Evolutionary conservation across 1,139 yeast species (phyloP).

Genomic region (Hyphopichia khmerensis): DNA sequence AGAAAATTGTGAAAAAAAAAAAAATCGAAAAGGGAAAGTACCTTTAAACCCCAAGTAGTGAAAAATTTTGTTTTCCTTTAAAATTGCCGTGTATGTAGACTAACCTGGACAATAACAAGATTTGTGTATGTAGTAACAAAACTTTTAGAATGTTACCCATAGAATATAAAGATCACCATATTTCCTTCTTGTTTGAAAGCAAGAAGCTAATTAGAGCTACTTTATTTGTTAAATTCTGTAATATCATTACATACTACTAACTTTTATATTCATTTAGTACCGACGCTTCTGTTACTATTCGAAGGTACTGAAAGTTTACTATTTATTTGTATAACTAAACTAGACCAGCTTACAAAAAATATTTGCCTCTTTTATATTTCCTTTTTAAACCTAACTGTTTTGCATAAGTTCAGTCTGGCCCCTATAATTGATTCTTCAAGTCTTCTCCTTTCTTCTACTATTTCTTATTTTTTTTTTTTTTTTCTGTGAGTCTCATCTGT

Average conservation of each 20-base stretch:
- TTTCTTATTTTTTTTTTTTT: background rate
- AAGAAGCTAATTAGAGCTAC: background rate
- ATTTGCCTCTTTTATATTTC: too few relatives aligned
- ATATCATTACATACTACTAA: background rate
- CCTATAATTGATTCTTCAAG: too few relatives aligned
- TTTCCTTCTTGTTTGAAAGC: background rate
- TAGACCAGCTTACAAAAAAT: too few relatives aligned
- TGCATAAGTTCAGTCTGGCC: too few relatives aligned
- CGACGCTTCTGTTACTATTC: too few relatives aligned
- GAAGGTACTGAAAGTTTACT: too few relatives aligned
- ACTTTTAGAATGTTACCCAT: background rate
- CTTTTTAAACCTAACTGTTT: too few relatives aligned
- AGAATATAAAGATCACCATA: background rate
- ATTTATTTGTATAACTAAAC: background rate
- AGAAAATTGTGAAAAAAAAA: too few relatives aligned
- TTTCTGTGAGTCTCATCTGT: background rate
- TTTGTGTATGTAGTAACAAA: background rate
- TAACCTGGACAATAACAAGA: background rate
- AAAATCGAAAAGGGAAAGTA: too few relatives aligned
- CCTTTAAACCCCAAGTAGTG: too few relatives aligned
- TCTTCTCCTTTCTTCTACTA: too few relatives aligned
- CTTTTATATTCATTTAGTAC: background rate
- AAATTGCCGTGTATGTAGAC: slow-evolving; percentile 1
- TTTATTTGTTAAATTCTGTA: background rate
- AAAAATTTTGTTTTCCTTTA: background rate